Conservation (phyloP, 75 land plant species). For the Pinus tabuliformis region DNA sequence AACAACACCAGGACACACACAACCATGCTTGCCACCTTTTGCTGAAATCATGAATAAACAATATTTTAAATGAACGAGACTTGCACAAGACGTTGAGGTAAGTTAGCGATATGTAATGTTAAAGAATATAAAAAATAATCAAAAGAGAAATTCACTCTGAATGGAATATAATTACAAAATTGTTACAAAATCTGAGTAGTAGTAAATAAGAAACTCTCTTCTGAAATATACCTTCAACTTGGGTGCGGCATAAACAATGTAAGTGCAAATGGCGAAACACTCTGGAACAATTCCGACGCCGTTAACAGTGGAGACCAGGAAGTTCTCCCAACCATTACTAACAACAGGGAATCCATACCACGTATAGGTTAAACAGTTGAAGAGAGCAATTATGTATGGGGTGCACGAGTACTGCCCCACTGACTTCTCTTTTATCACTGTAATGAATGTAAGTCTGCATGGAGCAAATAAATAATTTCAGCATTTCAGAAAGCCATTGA, state of each 20-base stretch:
- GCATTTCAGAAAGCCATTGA: no score
- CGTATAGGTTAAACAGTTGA: slow-evolving; percentile 68
- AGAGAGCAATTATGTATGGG: slow-evolving; percentile 67
- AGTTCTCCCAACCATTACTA: slow-evolving; percentile 47
- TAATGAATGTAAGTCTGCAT: slow-evolving; percentile 38
- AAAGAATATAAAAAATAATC: no score
- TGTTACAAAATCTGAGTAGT: no score
- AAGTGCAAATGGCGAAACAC: slow-evolving; percentile 51
- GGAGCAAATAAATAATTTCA: not conserved
- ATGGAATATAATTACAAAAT: no score
- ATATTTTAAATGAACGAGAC: no score
- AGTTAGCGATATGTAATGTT: no score
- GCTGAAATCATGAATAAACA: slow-evolving; percentile 7
- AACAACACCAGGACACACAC: not conserved
- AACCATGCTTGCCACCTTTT: slow-evolving; percentile 2
- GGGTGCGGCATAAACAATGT: slow-evolving; percentile 27
- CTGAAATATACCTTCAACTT: slow-evolving; percentile 23
- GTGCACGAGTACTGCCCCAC: slow-evolving; percentile 67
- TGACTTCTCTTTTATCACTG: slow-evolving; percentile 56
- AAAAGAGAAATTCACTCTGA: no score
- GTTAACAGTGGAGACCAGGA: slow-evolving; percentile 60
- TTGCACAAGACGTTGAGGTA: no score
- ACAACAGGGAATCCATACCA: slow-evolving; percentile 72
- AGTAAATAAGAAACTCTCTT: no score
- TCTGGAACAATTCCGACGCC: slow-evolving; percentile 52